Evolutionary conservation across 2,329 filamentous ascomycete species (phyloP), one percentile per base, ranked within the genome.

Genomic region (Claviceps sp.): DNA sequence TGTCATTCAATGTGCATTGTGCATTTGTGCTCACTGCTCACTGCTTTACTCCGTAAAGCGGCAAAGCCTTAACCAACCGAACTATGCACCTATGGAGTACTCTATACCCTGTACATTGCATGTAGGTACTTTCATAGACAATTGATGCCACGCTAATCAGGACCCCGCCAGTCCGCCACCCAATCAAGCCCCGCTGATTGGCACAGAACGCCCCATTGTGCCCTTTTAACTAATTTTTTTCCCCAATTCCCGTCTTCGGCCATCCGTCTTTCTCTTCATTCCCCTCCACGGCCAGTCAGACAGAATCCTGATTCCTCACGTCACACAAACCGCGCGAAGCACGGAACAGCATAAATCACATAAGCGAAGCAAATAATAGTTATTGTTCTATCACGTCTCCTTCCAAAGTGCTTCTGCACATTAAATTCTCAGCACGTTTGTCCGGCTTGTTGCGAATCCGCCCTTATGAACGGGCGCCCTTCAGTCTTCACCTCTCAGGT

Each of bases 401-500:
- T 29, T 9, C 5, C n/a, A 52, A 52, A 57, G 55, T 54, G 55
- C 56, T 49, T 34, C 52, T 46, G 52, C 36, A 53, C 54, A 55
- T 57, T 56, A 22, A 50, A 44, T 50, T 9, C 22, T 36, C 20
- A 9, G 43, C 44, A 40, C 57, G 53, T 60, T 34, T 62, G 60
- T 66, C 58, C 62, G 66, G 64, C 58, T 58, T 60, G 59, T 60
- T 48, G 51, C 43, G 51, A 70, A 76, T 71, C 76, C 76, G 84
- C 82, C 77, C 83, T 83, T 85, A 89, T 89, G 85, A 85, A 83
- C 84, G 84, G 84, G 77, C 83, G 83, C 79, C 77, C 79, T 73
- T 88, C 86, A 71, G 79, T 84, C 71, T 90, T 88, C 77, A 90
- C 86, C 74, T 90, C 85, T 73, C 86, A 90, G 82, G 85, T 88